These are phyloP conservation scores for Bromus sterilis DNA, from an alignment of 176 grass and related monocot genomes.

Conservation along the genomic window DNA sequence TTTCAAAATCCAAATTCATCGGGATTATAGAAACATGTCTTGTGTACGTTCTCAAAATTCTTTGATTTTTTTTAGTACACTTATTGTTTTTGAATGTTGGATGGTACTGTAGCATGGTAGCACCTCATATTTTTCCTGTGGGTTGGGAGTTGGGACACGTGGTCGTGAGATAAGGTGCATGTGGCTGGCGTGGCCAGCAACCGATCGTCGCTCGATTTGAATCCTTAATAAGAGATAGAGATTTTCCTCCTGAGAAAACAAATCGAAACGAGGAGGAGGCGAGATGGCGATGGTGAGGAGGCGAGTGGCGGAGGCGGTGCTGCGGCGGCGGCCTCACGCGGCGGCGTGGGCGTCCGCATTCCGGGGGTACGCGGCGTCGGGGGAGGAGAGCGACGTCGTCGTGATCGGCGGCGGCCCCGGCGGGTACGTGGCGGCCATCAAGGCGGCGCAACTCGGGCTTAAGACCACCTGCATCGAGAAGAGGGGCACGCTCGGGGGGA, in stretches of 20 bases:
- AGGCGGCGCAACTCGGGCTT: slow-evolving; percentile 78
- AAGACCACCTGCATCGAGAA: slow-evolving; percentile 98
- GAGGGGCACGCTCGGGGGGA: slow-evolving; percentile 69
- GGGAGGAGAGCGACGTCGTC: slow-evolving; percentile 83
- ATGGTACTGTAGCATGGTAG: too few relatives aligned
- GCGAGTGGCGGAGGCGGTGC: slow-evolving; percentile 32
- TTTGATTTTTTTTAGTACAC: too few relatives aligned
- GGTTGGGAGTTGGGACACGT: too few relatives aligned
- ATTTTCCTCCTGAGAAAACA: not conserved
- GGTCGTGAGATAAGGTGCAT: too few relatives aligned
- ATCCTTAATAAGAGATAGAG: too few relatives aligned
- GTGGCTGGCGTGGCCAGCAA: too few relatives aligned
- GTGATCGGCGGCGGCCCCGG: slow-evolving; percentile 84
- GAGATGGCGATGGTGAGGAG: slow-evolving; percentile 72
- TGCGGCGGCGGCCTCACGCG: slow-evolving; percentile 30
- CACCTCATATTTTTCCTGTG: too few relatives aligned
- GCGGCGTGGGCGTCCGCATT: slow-evolving; percentile 25
- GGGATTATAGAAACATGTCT: too few relatives aligned
- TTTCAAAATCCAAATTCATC: too few relatives aligned
- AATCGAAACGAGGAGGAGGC: not conserved
- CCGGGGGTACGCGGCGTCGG: slow-evolving; percentile 42
- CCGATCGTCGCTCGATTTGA: too few relatives aligned
- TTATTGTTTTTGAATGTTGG: too few relatives aligned
- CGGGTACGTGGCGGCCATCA: slow-evolving; percentile 90
- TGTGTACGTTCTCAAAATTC: too few relatives aligned